Percentiles rank a stretch among this genome's conserved stretches.
Conservation (phyloP, 345 rosid species). For the Eucalyptus polyanthemos region DNA sequence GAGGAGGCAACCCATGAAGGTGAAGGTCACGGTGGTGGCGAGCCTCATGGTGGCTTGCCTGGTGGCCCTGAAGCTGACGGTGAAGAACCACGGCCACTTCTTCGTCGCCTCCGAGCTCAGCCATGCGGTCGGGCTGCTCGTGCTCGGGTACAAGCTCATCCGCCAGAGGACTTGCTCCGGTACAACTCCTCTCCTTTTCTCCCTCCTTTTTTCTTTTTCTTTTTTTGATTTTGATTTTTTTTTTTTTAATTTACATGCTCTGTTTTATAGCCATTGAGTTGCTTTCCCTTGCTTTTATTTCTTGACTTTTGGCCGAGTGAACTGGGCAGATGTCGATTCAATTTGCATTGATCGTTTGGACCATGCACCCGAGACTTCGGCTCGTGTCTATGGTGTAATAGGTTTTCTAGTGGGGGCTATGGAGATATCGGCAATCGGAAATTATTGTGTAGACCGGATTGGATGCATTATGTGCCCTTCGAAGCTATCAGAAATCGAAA, state of each 20-base stretch:
- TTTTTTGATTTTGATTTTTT: too few relatives aligned
- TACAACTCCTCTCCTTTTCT: background rate
- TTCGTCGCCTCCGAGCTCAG: background rate
- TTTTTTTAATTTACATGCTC: background rate
- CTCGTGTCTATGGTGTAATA: background rate
- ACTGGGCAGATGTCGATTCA: background rate
- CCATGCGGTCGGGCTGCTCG: background rate
- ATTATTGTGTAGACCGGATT: background rate
- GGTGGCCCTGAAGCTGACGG: background rate
- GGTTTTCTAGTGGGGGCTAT: background rate
- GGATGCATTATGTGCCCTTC: background rate
- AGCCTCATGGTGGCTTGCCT: background rate
- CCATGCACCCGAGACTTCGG: background rate
- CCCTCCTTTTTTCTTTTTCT: background rate
- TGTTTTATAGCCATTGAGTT: background rate
- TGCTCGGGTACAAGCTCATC: constrained; percentile 1
- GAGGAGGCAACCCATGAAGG: background rate
- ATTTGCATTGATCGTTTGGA: background rate
- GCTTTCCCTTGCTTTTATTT: background rate
- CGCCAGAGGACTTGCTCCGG: background rate
- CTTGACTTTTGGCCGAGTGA: background rate
- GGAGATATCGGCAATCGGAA: background rate
- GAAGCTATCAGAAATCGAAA: background rate
- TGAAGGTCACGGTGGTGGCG: background rate
- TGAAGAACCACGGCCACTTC: background rate